These are phyloP conservation scores for Ailanthus altissimus DNA, from an alignment of 345 rosid genomes.

Conservation along the genomic window DNA sequence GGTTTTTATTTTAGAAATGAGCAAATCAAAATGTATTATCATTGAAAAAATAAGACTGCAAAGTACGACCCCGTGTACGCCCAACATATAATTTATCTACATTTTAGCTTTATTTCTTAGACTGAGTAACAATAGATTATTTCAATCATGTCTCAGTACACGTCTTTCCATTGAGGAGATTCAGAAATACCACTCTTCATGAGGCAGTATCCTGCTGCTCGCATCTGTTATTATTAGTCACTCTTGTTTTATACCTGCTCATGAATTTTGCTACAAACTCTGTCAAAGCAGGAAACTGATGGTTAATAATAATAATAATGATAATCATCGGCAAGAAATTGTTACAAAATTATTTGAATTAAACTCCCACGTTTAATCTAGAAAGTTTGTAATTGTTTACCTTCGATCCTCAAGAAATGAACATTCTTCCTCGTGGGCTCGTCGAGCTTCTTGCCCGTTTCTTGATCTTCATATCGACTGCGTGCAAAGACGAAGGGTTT, in stretches of 20 bases:
- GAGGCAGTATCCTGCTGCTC: constrained; percentile 2
- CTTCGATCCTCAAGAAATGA: constrained; percentile 55
- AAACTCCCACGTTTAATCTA: not conserved
- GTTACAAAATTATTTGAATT: not conserved
- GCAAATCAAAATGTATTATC: not conserved
- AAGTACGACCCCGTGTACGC: not conserved
- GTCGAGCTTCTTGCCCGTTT: constrained; percentile 21
- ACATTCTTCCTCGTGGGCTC: constrained; percentile 29
- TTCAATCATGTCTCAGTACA: not conserved
- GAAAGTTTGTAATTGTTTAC: constrained; percentile 37
- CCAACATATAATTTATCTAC: not conserved
- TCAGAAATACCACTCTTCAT: too few species aligned
- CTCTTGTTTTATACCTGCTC: constrained; percentile 51
- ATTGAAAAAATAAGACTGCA: not conserved
- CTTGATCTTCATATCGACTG: constrained; percentile 30
- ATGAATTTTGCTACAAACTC: constrained; percentile 62
- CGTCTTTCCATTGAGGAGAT: too few species aligned
- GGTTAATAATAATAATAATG: not conserved
- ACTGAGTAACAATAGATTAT: not conserved
- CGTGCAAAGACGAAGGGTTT: not conserved
- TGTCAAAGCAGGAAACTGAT: constrained; percentile 17
- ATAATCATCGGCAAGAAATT: too few species aligned
- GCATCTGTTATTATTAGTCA: constrained; percentile 3
- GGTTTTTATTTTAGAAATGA: not conserved
- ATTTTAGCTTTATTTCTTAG: not conserved